These are phyloP conservation scores for Phytophthora foliorum DNA, from an alignment of 352 stramenopile species.

Conservation along the genomic window DNA sequence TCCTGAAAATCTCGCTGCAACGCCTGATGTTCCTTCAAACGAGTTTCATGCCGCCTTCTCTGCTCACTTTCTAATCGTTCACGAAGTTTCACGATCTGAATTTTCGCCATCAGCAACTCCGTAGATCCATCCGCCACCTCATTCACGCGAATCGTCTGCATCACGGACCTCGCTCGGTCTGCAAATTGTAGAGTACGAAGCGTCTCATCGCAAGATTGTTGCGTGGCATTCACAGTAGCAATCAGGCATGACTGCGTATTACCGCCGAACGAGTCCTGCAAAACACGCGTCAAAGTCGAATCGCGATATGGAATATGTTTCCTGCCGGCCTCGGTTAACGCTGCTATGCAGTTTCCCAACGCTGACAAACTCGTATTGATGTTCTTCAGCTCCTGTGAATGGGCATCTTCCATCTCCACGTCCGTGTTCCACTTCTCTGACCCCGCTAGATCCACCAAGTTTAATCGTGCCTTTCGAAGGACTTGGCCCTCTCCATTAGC, in stretches of 20 bases:
- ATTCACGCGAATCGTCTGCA: slow-evolving; percentile 81
- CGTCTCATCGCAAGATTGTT: slow-evolving; percentile 66
- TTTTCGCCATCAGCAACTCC: slow-evolving; percentile 67
- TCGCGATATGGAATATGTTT: slow-evolving; percentile 94
- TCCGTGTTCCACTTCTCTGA: slow-evolving; percentile 90
- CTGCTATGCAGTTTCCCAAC: slow-evolving; percentile 93
- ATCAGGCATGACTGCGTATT: slow-evolving; percentile 82
- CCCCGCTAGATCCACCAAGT: slow-evolving; percentile 83
- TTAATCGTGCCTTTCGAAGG: slow-evolving; percentile 63
- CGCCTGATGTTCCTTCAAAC: slow-evolving; percentile 67
- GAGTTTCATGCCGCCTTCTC: slow-evolving; percentile 51
- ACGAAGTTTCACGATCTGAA: slow-evolving; percentile 65
- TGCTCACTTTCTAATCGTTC: slow-evolving; percentile 63
- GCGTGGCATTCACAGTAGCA: slow-evolving; percentile 65
- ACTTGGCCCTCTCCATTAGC: slow-evolving; percentile 47
- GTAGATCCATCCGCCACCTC: slow-evolving; percentile 57
- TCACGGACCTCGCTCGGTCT: slow-evolving; percentile 73
- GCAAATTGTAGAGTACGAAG: slow-evolving; percentile 85
- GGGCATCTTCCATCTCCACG: slow-evolving; percentile 72
- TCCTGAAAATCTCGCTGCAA: slow-evolving; percentile 59
- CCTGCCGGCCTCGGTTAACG: slow-evolving; percentile 74
- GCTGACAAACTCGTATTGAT: slow-evolving; percentile 94
- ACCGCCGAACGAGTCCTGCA: slow-evolving; percentile 86
- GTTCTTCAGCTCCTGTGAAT: slow-evolving; percentile 86
- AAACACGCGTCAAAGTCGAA: slow-evolving; percentile 88